A percentile compares a stretch with the other conserved stretches of the same genome.
phyloP scores from a whole-genome alignment of 805 yeast genomes.

The Maudiozyma barnettii region DNA sequence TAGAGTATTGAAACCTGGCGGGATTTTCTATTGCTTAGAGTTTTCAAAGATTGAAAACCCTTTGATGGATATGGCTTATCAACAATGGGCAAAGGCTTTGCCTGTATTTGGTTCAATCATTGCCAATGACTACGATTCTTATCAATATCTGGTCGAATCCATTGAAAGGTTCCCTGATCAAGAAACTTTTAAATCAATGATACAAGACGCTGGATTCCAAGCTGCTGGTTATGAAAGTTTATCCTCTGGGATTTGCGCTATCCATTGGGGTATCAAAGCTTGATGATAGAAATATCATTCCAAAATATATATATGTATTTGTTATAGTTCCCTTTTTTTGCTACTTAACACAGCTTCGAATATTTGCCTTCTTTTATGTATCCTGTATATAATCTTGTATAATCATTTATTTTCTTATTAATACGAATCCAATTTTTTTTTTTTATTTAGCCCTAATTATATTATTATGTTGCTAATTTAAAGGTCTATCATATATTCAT shows the following conservation, averaged over 20 bases:
- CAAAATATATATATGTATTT: too few relatives aligned
- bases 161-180: constrained; percentile 87
- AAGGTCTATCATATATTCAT: constrained; percentile 7
- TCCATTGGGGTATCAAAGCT: constrained; percentile 88
- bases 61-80: constrained; percentile 64
- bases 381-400: not conserved
- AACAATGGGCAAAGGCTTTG: constrained; percentile 76
- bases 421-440: not conserved
- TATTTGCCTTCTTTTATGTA: too few relatives aligned
- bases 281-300: too few relatives aligned
- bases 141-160: constrained; percentile 92
- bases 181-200: constrained; percentile 84
- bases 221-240: constrained; percentile 88
- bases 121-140: constrained; percentile 92
- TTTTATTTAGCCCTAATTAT: too few relatives aligned
- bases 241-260: constrained; percentile 91
- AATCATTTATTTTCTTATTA: not conserved
- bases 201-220: constrained; percentile 91
- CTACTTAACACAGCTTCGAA: too few relatives aligned
- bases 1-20: constrained; percentile 93
- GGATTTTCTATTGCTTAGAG: constrained; percentile 92
- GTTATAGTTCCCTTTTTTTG: too few relatives aligned
- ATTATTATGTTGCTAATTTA: too few relatives aligned
- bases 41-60: constrained; percentile 86
- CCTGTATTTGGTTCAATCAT: constrained; percentile 94